A percentile compares a stretch with the other conserved stretches of the same genome.
phyloP scores from a whole-genome alignment of 1,139 yeast genomes.

The Blastobotrys capitulatus region DNA sequence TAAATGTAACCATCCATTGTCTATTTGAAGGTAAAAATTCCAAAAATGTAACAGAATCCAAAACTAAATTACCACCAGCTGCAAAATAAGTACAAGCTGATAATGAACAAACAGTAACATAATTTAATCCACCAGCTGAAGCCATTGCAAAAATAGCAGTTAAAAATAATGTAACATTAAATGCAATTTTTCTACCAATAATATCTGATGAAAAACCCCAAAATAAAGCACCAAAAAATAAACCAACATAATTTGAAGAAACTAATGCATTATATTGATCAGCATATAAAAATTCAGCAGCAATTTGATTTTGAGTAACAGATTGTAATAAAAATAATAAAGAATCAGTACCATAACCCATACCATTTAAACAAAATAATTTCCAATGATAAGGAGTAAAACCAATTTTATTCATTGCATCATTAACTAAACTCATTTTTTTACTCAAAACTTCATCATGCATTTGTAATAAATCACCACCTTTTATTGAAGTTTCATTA shows the following conservation, averaged over 20 bases:
- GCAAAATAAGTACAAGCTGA: slow-evolving; percentile 34
- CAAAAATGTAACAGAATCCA: slow-evolving; percentile 55
- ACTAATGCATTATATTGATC: slow-evolving; percentile 29
- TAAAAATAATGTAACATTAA: slow-evolving; percentile 47
- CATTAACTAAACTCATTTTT: slow-evolving; percentile 24
- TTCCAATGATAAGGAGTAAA: slow-evolving; percentile 28
- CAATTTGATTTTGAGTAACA: slow-evolving; percentile 35
- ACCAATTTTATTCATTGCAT: slow-evolving; percentile 31
- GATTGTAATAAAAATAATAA: slow-evolving; percentile 47
- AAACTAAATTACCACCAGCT: slow-evolving; percentile 54
- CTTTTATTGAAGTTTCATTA: slow-evolving; percentile 9
- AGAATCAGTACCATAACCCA: slow-evolving; percentile 62
- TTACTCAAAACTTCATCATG: slow-evolving; percentile 16
- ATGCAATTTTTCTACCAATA: slow-evolving; percentile 53
- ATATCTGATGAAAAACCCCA: slow-evolving; percentile 59
- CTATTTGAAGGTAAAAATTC: slow-evolving; percentile 51
- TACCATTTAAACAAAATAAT: slow-evolving; percentile 39
- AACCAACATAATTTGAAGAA: slow-evolving; percentile 40
- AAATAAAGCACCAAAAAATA: slow-evolving; percentile 50
- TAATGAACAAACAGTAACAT: slow-evolving; percentile 45
- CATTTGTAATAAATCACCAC: slow-evolving; percentile 9
- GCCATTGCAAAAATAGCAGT: slow-evolving; percentile 49
- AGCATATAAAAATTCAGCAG: slow-evolving; percentile 19
- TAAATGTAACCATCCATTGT: slow-evolving; percentile 50
- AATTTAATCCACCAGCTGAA: slow-evolving; percentile 46